Conservation (phyloP, 2,329 filamentous ascomycete species). For the Aspergillus sp. region DNA sequence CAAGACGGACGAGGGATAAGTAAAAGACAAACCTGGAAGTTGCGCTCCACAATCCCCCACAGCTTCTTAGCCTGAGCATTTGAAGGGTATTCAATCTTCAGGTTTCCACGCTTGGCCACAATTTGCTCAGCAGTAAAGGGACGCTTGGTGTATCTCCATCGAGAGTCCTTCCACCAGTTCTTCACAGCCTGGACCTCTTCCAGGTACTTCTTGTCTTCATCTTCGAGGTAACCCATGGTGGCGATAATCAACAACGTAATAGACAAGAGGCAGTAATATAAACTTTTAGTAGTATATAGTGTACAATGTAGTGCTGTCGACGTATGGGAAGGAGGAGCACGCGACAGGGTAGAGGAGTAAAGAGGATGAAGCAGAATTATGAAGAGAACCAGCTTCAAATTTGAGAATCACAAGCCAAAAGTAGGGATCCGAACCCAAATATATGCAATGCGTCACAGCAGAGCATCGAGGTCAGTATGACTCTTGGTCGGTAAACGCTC, state of each 20-base stretch:
- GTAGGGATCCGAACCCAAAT: slow-evolving; percentile 22
- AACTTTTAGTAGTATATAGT: slow-evolving; percentile 11
- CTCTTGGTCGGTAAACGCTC: slow-evolving; percentile 39
- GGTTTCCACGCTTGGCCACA: slow-evolving; percentile 86
- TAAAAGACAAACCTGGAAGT: slow-evolving; percentile 68
- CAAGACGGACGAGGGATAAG: neutral
- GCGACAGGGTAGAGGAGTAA: slow-evolving; percentile 8
- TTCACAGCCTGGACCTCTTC: slow-evolving; percentile 86
- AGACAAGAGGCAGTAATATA: slow-evolving; percentile 2
- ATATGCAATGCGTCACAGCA: slow-evolving; percentile 25
- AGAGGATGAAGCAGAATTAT: slow-evolving; percentile 8
- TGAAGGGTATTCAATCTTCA: slow-evolving; percentile 89
- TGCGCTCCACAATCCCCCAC: slow-evolving; percentile 82
- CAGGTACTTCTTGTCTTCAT: slow-evolving; percentile 72
- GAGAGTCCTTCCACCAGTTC: slow-evolving; percentile 88
- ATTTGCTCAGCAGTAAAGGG: slow-evolving; percentile 97
- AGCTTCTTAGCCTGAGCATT: slow-evolving; percentile 90
- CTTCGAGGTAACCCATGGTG: slow-evolving; percentile 51
- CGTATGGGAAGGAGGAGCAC: slow-evolving; percentile 12
- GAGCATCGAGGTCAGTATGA: slow-evolving; percentile 8
- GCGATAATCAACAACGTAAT: slow-evolving; percentile 5
- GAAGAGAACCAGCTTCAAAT: slow-evolving; percentile 6
- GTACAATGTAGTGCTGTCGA: slow-evolving; percentile 6
- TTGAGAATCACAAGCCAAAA: slow-evolving; percentile 31
- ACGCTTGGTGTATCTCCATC: slow-evolving; percentile 91